Conservation (phyloP, 1,139 yeast species). For the Candida sp. region DNA sequence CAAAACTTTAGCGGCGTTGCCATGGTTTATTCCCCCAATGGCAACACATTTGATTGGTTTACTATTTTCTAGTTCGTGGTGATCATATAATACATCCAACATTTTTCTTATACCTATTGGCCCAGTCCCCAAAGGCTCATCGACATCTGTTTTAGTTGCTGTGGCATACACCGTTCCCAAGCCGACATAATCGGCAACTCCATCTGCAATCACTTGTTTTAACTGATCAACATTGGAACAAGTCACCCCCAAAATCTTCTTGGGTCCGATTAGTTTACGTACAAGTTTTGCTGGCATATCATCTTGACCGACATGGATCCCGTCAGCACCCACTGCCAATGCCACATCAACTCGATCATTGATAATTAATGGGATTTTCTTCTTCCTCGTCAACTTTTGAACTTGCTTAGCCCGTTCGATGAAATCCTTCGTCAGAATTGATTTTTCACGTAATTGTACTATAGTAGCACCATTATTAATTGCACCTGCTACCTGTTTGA, state of each 20-base stretch:
- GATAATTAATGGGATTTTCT: conserved; percentile 74
- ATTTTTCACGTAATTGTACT: conserved; percentile 83
- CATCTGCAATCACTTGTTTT: conserved; percentile 48
- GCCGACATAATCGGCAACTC: conserved; percentile 77
- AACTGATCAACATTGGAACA: conserved; percentile 63
- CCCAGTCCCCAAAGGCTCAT: conserved; percentile 51
- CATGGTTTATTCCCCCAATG: conserved; percentile 81
- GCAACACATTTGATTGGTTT: conserved; percentile 58
- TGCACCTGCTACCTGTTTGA: conserved; percentile 59
- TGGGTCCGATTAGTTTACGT: conserved; percentile 63
- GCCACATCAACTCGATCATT: conserved; percentile 92
- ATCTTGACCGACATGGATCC: conserved; percentile 92
- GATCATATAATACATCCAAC: conserved; percentile 43
- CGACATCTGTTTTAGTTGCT: conserved; percentile 55
- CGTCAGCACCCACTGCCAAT: conserved; percentile 85
- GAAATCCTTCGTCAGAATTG: conserved; percentile 65
- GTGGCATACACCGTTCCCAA: conserved; percentile 83
- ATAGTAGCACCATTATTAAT: conserved; percentile 73
- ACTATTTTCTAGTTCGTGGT: conserved; percentile 14
- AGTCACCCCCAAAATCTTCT: conserved; percentile 79
- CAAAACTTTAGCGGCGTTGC: conserved; percentile 57
- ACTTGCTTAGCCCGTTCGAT: conserved; percentile 58
- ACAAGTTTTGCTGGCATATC: conserved; percentile 72
- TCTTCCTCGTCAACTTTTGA: conserved; percentile 56
- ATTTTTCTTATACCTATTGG: conserved; percentile 62